Percentiles rank a stretch among this genome's conserved stretches.
These are phyloP conservation scores for Populus trichocarpa DNA, from an alignment of 441 rosid species.

Conservation along the genomic window DNA sequence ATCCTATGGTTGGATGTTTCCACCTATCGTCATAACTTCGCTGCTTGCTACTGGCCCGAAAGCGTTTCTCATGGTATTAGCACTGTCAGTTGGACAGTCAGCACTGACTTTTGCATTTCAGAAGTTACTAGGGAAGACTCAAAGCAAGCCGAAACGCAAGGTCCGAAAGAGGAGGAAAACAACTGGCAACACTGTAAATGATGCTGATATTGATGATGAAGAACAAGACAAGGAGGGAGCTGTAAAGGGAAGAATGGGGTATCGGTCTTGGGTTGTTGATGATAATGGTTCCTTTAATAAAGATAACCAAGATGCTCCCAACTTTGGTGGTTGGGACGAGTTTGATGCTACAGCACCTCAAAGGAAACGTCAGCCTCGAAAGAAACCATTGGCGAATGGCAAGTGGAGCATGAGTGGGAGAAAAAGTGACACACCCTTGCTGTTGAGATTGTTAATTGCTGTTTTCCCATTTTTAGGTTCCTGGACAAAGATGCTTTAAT, in stretches of 20 bases:
- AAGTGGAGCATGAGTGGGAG: conserved; percentile 35
- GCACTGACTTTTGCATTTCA: conserved; percentile 36
- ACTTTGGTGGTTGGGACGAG: conserved; percentile 84
- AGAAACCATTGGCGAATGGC: conserved; percentile 20
- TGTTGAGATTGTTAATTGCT: conserved; percentile 68
- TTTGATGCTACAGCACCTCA: conserved; percentile 33
- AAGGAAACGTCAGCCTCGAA: conserved; percentile 18
- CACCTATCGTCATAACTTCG: conserved; percentile 46
- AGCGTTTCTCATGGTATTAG: conserved; percentile 57
- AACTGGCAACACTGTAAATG: conserved; percentile 14
- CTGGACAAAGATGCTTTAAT: conserved; percentile 56
- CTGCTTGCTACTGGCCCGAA: conserved; percentile 64
- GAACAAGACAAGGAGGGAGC: conserved; percentile 21
- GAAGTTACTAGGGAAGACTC: conserved; percentile 36
- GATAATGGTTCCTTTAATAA: conserved; percentile 26
- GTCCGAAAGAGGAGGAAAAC: conserved; percentile 29
- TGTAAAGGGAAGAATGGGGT: conserved; percentile 21
- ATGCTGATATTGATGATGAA: conserved; percentile 22
- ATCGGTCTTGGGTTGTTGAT: conserved; percentile 33
- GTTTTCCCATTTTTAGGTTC: conserved; percentile 72
- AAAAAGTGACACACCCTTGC: conserved; percentile 46
- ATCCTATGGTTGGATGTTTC: conserved; percentile 72
- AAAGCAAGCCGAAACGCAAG: conserved; percentile 26
- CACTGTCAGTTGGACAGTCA: conserved; percentile 48
- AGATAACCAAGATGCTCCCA: conserved; percentile 18